Percentiles rank a stretch among this genome's conserved stretches.
These are phyloP conservation scores for Collybiopsis confluens DNA, from an alignment of 768 basidiomycete genomes.

Conservation along the genomic window DNA sequence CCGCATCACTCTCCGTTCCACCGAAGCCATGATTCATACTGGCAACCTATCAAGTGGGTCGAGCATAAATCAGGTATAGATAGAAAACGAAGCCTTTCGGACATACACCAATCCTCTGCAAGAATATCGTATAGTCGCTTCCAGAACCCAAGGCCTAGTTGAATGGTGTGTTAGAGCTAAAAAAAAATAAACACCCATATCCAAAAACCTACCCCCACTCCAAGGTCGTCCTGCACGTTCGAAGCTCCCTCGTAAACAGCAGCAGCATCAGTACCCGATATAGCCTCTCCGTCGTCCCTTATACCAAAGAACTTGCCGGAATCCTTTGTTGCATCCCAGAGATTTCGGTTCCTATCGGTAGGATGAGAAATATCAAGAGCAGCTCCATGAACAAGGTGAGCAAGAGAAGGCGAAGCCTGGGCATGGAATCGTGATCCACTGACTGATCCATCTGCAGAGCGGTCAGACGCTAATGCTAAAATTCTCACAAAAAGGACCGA, in stretches of 20 bases:
- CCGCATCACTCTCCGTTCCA: constrained; percentile 28
- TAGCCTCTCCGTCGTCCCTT: not conserved
- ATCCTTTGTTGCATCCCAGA: constrained; percentile 59
- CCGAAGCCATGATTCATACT: constrained; percentile 18
- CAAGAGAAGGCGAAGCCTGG: constrained; percentile 60
- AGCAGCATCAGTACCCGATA: constrained; percentile 36
- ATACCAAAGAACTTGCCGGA: constrained; percentile 30
- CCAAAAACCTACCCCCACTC: no score
- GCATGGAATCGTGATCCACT: constrained; percentile 48
- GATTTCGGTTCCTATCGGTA: constrained; percentile 40
- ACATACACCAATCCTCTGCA: constrained; percentile 64
- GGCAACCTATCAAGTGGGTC: no score
- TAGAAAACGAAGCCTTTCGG: no score
- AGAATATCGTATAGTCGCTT: constrained; percentile 89
- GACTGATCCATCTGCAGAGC: constrained; percentile 47
- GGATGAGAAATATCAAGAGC: constrained; percentile 58
- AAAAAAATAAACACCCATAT: no score
- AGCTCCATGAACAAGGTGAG: constrained; percentile 48
- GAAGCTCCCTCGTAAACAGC: constrained; percentile 30
- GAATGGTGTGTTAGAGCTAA: no score
- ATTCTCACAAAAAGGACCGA: no score
- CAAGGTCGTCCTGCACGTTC: constrained; percentile 29
- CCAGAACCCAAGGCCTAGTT: constrained; percentile 81
- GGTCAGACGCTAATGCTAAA: no score
- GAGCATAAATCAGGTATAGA: constrained; percentile 13